These are phyloP conservation scores for Xylona heveae DNA, from an alignment of 495 filamentous ascomycete species.

Conservation along the genomic window DNA sequence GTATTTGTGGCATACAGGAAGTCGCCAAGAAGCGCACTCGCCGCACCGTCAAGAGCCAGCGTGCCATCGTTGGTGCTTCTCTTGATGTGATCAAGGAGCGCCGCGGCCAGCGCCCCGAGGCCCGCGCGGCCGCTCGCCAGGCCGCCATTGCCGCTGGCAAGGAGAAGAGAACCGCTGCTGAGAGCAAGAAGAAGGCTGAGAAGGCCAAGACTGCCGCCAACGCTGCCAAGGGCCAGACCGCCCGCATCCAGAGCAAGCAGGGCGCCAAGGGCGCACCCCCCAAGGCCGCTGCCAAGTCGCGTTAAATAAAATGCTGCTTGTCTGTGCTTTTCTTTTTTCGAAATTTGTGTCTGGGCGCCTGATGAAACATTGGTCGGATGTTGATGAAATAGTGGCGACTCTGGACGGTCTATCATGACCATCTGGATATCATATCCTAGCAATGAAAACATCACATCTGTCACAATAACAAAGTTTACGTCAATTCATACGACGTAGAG, in stretches of 20 bases:
- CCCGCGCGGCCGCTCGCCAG: constrained; percentile 73
- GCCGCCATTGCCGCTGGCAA: constrained; percentile 88
- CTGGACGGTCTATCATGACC: no score
- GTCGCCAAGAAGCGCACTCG: constrained; percentile 98
- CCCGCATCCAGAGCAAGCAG: constrained; percentile 83
- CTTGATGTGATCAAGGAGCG: constrained; percentile 99
- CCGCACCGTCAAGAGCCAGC: constrained; percentile 95
- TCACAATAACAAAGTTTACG: no score
- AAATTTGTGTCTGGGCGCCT: no score
- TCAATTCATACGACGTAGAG: no score
- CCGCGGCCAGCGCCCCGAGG: constrained; percentile 79
- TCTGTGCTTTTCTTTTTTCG: no score
- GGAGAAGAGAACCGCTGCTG: constrained; percentile 79
- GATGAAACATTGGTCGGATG: no score
- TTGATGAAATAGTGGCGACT: no score
- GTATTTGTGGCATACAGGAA: constrained; percentile 47
- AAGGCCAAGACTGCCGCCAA: constrained; percentile 84
- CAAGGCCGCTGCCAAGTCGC: constrained; percentile 74
- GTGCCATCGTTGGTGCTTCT: constrained; percentile 95
- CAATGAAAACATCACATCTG: no score
- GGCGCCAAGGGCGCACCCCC: constrained; percentile 73
- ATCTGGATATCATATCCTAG: no score
- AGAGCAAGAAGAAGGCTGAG: constrained; percentile 92
- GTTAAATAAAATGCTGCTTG: no score
- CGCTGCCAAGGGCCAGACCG: constrained; percentile 51